Evolutionary conservation across 495 filamentous ascomycete genomes (phyloP).

Genomic region (Hypoxylon trugodes): DNA sequence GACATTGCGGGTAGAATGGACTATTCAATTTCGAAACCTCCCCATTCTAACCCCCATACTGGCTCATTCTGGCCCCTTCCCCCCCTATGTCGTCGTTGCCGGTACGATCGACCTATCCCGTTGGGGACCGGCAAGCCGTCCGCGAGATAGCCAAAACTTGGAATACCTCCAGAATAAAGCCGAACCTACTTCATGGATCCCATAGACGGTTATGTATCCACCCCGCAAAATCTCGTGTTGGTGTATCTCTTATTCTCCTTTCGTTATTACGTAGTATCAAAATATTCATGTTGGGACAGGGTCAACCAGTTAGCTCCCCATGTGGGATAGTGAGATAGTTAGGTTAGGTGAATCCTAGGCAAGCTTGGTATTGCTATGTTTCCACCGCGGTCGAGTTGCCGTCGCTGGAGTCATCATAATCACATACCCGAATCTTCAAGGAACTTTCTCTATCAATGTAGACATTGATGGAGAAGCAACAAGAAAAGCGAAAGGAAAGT

Average conservation of each 20-base stretch:
- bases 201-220: conserved; percentile 15
- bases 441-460: no score
- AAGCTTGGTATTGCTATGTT: no score
- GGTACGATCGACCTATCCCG: conserved; percentile 8
- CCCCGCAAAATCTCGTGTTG: conserved; percentile 31
- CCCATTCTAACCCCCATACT: neutral
- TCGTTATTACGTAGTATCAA: conserved; percentile 24
- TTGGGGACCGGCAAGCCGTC: neutral
- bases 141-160: conserved; percentile 9
- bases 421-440: neutral
- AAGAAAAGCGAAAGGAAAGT: neutral
- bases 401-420: no score
- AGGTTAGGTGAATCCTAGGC: no score
- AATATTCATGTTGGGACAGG: neutral
- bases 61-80: no score
- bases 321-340: no score
- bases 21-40: conserved; percentile 1
- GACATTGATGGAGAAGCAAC: no score
- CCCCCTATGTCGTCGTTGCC: no score
- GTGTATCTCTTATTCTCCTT: conserved; percentile 7
- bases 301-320: no score
- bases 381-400: no score
- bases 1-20: neutral
- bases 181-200: conserved; percentile 13
- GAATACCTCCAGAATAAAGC: conserved; percentile 17